phyloP scores from a whole-genome alignment of 768 basidiomycete genomes.

The Leccinum obscurum region DNA sequence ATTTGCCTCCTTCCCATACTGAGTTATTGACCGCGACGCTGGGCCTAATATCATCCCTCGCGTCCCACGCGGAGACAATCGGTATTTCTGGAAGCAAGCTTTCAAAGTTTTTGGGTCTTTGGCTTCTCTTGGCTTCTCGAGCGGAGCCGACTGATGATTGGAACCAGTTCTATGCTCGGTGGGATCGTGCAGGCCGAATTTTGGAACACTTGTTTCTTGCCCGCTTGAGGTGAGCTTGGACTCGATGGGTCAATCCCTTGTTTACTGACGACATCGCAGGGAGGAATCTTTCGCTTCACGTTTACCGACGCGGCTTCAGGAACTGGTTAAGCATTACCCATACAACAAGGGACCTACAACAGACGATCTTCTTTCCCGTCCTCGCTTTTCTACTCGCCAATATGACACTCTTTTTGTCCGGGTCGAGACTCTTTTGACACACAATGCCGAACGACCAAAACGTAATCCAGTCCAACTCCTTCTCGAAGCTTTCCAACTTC shows the following conservation, averaged over 20 bases:
- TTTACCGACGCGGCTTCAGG: slow-evolving; percentile 69
- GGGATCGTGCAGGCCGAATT: slow-evolving; percentile 72
- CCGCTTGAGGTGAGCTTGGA: slow-evolving; percentile 56
- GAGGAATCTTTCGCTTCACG: slow-evolving; percentile 55
- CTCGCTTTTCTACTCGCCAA: slow-evolving; percentile 66
- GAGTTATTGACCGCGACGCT: slow-evolving; percentile 59
- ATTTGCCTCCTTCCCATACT: slow-evolving; percentile 55
- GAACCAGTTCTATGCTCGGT: slow-evolving; percentile 65
- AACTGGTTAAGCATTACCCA: slow-evolving; percentile 71
- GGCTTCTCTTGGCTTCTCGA: slow-evolving; percentile 58
- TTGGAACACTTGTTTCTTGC: slow-evolving; percentile 78
- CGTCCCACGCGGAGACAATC: slow-evolving; percentile 70
- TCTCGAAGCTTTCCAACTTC: slow-evolving; percentile 56
- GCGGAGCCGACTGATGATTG: slow-evolving; percentile 56
- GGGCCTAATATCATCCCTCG: slow-evolving; percentile 65
- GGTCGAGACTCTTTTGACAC: slow-evolving; percentile 54
- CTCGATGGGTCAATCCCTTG: background rate
- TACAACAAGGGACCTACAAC: slow-evolving; percentile 41
- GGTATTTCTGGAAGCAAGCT: slow-evolving; percentile 78
- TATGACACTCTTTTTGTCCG: slow-evolving; percentile 68
- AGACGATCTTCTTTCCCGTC: slow-evolving; percentile 53
- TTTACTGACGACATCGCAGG: slow-evolving; percentile 35
- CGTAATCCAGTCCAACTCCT: slow-evolving; percentile 62
- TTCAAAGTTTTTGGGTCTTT: slow-evolving; percentile 69
- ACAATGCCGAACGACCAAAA: slow-evolving; percentile 35